phyloP scores from a whole-genome alignment of 768 basidiomycete species.

The Lentinula lateritia region DNA sequence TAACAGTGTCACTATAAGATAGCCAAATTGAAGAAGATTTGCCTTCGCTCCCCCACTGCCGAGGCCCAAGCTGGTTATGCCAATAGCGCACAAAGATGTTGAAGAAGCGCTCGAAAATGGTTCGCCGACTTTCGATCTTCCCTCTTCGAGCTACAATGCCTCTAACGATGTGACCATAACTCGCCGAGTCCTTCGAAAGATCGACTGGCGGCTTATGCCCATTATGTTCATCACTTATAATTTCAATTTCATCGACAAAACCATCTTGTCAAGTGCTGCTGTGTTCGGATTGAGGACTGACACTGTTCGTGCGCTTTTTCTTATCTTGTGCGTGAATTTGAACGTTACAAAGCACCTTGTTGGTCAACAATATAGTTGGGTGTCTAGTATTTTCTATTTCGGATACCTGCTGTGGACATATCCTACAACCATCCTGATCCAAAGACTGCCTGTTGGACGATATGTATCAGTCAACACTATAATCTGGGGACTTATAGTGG shows the following conservation, averaged over 20 bases:
- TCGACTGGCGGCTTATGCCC: background rate
- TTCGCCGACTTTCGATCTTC: background rate
- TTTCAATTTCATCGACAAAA: slow-evolving; percentile 1
- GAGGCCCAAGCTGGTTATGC: too few relatives aligned
- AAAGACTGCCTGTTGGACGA: background rate
- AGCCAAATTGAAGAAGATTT: too few relatives aligned
- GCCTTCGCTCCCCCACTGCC: too few relatives aligned
- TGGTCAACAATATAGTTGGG: slow-evolving; percentile 1
- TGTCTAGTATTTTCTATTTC: slow-evolving; percentile 1
- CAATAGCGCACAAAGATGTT: background rate
- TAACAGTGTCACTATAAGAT: background rate
- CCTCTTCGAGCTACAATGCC: background rate
- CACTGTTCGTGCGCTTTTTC: background rate
- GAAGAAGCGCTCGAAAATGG: background rate
- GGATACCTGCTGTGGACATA: background rate
- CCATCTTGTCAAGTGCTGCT: background rate
- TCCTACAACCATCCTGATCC: background rate
- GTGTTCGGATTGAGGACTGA: background rate
- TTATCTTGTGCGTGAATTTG: background rate
- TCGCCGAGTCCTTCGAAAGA: background rate
- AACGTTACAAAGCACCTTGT: background rate
- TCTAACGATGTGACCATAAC: background rate
- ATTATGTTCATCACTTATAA: slow-evolving; percentile 2
- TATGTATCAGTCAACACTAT: background rate
- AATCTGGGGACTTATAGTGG: background rate